phyloP scores from a whole-genome alignment of 805 yeast species.

The Metschnikowia lunata region DNA sequence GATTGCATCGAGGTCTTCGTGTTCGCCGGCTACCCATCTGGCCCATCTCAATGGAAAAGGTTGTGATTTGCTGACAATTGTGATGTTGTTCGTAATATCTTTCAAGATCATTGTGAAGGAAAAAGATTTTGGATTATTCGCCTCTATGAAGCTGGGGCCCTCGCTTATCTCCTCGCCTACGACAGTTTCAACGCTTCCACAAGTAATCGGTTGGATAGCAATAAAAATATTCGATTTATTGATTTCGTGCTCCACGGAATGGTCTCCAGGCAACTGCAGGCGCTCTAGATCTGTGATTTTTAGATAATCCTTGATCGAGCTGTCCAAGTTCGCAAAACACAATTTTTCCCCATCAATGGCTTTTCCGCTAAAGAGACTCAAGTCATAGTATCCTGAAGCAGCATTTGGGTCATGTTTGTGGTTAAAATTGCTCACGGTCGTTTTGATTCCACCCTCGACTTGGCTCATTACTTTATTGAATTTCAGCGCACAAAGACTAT shows the following conservation, averaged over 20 bases:
- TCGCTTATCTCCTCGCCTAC: constrained; percentile 14
- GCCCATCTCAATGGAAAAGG: constrained; percentile 90
- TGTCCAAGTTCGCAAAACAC: constrained; percentile 81
- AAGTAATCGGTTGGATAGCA: constrained; percentile 57
- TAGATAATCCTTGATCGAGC: constrained; percentile 48
- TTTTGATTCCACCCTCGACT: constrained; percentile 72
- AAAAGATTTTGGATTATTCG: constrained; percentile 52
- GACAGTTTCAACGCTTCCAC: constrained; percentile 6
- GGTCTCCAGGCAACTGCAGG: constrained; percentile 20
- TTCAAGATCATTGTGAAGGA: constrained; percentile 70
- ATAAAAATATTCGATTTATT: constrained; percentile 61
- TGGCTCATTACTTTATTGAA: constrained; percentile 65
- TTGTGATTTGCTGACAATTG: constrained; percentile 75
- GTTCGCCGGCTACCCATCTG: constrained; percentile 71
- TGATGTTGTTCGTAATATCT: constrained; percentile 75
- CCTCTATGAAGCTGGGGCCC: constrained; percentile 34
- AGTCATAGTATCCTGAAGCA: constrained; percentile 34
- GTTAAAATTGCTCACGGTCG: constrained; percentile 50
- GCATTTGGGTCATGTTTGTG: constrained; percentile 24
- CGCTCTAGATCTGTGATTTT: constrained; percentile 23
- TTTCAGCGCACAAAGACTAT: constrained; percentile 44
- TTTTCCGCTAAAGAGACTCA: constrained; percentile 74
- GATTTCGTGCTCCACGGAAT: constrained; percentile 17
- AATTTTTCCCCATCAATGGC: constrained; percentile 82
- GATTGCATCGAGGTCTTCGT: constrained; percentile 17